phyloP scores from a whole-genome alignment of 176 grass and related monocot genomes.

The Carex myosuroides region DNA sequence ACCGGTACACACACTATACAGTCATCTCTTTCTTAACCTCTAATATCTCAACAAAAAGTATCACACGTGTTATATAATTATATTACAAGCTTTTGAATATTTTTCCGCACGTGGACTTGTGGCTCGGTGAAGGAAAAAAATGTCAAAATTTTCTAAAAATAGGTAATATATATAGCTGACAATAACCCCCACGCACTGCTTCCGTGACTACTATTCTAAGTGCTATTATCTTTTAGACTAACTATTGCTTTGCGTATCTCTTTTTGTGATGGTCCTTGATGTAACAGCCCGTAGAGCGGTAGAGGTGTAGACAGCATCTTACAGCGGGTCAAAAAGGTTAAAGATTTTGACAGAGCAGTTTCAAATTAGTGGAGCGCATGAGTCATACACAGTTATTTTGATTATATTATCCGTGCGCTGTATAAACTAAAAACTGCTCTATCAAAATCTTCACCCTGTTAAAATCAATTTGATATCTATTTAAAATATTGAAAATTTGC shows the following conservation, averaged over 20 bases:
- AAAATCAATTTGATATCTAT: no score
- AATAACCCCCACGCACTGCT: background rate
- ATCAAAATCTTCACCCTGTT: no score
- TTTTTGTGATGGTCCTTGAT: background rate
- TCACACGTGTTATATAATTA: background rate
- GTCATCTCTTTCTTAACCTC: background rate
- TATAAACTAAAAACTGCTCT: no score
- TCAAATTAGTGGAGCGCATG: background rate
- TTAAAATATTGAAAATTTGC: no score
- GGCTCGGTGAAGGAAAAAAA: background rate
- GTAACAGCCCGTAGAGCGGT: background rate
- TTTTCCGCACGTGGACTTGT: background rate
- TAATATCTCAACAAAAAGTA: background rate
- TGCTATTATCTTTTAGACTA: no score
- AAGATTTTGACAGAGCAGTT: no score
- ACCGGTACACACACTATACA: background rate
- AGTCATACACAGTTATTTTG: no score
- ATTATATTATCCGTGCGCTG: no score
- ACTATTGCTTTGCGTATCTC: background rate
- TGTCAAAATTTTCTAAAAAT: background rate
- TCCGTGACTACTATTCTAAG: no score
- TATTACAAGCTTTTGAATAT: background rate
- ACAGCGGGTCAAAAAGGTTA: no score
- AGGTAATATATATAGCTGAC: background rate
- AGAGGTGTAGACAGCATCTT: background rate